Percentiles rank a stretch among this genome's conserved stretches.
Evolutionary conservation across 805 yeast genomes (phyloP).

Genomic region (Suhomyces vadensis): DNA sequence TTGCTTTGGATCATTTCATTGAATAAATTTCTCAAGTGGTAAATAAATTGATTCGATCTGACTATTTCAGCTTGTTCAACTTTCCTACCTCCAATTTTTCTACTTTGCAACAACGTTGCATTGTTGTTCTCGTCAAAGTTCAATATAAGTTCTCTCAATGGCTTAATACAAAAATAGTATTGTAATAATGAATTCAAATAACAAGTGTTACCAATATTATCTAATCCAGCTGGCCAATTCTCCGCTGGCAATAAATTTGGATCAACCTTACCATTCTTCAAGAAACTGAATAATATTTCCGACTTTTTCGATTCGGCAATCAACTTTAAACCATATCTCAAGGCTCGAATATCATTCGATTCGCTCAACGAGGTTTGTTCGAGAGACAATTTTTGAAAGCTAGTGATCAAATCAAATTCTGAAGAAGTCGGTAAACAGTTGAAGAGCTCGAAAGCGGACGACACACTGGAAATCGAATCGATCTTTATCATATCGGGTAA

Average conservation of each 20-base stretch:
- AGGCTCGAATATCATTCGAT: constrained; percentile 51
- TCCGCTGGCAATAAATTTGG: constrained; percentile 57
- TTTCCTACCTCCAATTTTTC: constrained; percentile 85
- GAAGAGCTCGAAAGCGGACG: constrained; percentile 47
- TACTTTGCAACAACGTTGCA: constrained; percentile 12
- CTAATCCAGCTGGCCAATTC: constrained; percentile 87
- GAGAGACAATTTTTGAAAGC: constrained; percentile 45
- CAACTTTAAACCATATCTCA: constrained; percentile 57
- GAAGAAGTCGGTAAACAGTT: constrained; percentile 52
- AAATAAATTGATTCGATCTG: constrained; percentile 80
- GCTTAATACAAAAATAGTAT: constrained; percentile 83
- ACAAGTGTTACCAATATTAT: constrained; percentile 95
- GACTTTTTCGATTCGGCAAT: constrained; percentile 59
- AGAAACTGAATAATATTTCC: constrained; percentile 53
- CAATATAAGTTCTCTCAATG: constrained; percentile 68
- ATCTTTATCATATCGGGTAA: constrained; percentile 31
- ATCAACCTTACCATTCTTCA: constrained; percentile 64
- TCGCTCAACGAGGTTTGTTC: constrained; percentile 27
- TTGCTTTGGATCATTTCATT: constrained; percentile 63
- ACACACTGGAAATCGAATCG: constrained; percentile 25
- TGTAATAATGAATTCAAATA: constrained; percentile 87
- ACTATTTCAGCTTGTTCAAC: constrained; percentile 78
- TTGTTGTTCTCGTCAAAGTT: constrained; percentile 46
- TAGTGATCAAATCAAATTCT: constrained; percentile 56
- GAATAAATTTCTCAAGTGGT: constrained; percentile 69